Evolutionary conservation across 169 alveolate genomes (phyloP), one percentile per base, ranked within the genome.

Genomic region (Plasmodium falciparum): DNA sequence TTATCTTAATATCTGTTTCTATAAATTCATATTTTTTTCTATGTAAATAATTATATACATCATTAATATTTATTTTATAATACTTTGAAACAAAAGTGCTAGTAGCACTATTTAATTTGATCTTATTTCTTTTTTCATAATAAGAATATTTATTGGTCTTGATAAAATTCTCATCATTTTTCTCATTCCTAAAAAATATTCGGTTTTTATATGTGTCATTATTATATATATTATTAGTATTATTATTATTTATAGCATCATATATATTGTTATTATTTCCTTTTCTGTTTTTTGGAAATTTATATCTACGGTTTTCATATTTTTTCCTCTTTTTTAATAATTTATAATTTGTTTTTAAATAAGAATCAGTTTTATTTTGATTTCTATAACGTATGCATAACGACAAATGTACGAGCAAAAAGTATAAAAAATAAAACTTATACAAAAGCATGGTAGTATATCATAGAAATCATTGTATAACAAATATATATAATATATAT

Each of bases 31-130:
- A 91, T 43, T 94, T 90, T 88, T 94, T 95, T 39, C 97, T 93
- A 24, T 85, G 74, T 83, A 95, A 74, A 90, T 95, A 95, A 67
- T 88, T 95, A 73, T 92, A 91, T n/a, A 94, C 93, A 52, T 94
- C 96, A 45, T 91, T 93, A 49, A 93, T 78, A 15, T 88, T 63
- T 61, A 92, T 92, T 74, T 95, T 91, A 67, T 94, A 94, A 88
- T 94, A 95, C 49, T 89, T 91, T 12, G 96, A 94, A 15, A 94
- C 96, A 73, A 94, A 94, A 54, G 96, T 94, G 58, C 89, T 86
- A 45, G 72, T 89, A 52, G 92, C 95, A 7, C 56, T 45, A 13
- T 43, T 47, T 15, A 26, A 29, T 1, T 29, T 47, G 6, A 15
- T 39, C 6, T 71, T 70, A 1, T 65, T 33, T 58, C 61, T 43